Evolutionary conservation across 371 early-diverging fungal genomes (phyloP).

Genomic region (Cokeromyces recurvatus): DNA sequence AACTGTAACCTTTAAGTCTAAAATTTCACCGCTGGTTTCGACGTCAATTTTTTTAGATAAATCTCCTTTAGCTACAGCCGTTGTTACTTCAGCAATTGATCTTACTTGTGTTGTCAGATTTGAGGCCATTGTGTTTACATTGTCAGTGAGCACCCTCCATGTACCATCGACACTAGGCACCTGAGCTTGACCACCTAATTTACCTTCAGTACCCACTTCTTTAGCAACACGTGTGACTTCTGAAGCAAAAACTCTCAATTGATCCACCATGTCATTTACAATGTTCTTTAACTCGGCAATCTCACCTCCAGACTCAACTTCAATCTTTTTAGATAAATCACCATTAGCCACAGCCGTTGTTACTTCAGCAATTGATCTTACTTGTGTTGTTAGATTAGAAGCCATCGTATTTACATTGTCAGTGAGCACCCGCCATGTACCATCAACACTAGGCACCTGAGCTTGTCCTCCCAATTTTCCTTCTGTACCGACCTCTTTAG

Average conservation of each 20-base stretch:
- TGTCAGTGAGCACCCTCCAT: constrained; percentile 48
- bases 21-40: constrained; percentile 63
- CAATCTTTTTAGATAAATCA: constrained; percentile 44
- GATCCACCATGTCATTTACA: constrained; percentile 46
- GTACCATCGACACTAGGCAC: constrained; percentile 41
- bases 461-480: constrained; percentile 52
- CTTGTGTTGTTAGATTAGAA: constrained; percentile 56
- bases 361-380: constrained; percentile 52
- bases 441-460: constrained; percentile 47
- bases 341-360: constrained; percentile 57
- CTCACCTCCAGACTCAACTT: constrained; percentile 37
- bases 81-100: constrained; percentile 51
- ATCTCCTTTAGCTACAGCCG: constrained; percentile 55
- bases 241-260: constrained; percentile 28
- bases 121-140: constrained; percentile 44
- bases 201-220: constrained; percentile 51
- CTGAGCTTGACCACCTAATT: constrained; percentile 30
- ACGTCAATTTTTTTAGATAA: constrained; percentile 58
- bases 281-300: constrained; percentile 41
- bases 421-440: constrained; percentile 65
- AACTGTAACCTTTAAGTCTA: constrained; percentile 57
- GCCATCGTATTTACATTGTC: constrained; percentile 65
- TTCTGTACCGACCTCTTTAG: constrained; percentile 51
- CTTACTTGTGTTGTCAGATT: constrained; percentile 48
- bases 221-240: constrained; percentile 37